Evolutionary conservation across 192 early-diverging fungal genomes (phyloP).

Genomic region (Coemansia umbellata): DNA sequence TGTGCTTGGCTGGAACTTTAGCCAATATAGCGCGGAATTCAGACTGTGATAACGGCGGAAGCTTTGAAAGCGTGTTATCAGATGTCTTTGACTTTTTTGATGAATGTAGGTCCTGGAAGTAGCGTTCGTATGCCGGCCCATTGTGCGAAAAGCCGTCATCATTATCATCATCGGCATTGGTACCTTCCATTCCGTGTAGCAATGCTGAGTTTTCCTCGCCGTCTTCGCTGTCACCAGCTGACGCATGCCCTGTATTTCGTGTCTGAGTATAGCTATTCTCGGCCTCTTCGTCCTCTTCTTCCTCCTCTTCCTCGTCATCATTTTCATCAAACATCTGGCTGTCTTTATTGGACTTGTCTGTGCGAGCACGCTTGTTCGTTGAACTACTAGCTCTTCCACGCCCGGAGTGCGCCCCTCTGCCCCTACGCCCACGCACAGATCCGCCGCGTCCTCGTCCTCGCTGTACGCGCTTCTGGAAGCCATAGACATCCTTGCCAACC

Average conservation of each 20-base stretch:
- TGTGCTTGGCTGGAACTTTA: conserved; percentile 57
- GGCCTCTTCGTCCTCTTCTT: conserved; percentile 5
- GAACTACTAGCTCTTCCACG: background rate
- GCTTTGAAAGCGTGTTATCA: conserved; percentile 79
- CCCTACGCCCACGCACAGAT: conserved; percentile 12
- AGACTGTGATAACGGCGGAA: conserved; percentile 69
- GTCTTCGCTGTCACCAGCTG: conserved; percentile 2
- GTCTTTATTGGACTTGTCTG: background rate
- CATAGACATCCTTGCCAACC: conserved; percentile 37
- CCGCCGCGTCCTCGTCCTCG: conserved; percentile 25
- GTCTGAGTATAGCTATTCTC: background rate
- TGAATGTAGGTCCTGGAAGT: conserved; percentile 71
- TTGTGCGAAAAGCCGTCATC: conserved; percentile 17
- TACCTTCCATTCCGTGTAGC: background rate
- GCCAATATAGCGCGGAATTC: conserved; percentile 60
- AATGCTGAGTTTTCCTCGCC: background rate
- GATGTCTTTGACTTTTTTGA: conserved; percentile 61
- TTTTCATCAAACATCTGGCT: conserved; percentile 3
- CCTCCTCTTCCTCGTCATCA: conserved; percentile 17
- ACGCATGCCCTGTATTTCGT: background rate
- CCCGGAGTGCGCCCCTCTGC: too few species aligned
- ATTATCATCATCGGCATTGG: conserved; percentile 7
- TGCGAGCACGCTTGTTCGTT: background rate
- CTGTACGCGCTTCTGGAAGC: conserved; percentile 30
- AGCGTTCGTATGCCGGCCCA: conserved; percentile 62